Conservation (phyloP, 1,139 yeast genomes). For the Nakaseomyces sp. region DNA sequence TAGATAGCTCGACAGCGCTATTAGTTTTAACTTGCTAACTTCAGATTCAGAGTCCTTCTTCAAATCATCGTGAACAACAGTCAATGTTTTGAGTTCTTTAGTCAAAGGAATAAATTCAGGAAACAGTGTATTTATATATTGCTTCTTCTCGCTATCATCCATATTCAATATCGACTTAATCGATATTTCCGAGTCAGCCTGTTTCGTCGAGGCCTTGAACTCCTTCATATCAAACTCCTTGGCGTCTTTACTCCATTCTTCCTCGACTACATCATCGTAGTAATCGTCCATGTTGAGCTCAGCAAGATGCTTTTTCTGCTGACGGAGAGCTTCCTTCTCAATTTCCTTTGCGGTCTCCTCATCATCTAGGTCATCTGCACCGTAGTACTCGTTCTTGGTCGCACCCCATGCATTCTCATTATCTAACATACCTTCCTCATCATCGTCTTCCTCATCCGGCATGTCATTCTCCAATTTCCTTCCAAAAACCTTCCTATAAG, state of each 20-base stretch:
- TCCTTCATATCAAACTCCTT: slow-evolving; percentile 34
- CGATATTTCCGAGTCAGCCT: slow-evolving; percentile 23
- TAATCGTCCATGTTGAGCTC: slow-evolving; percentile 78
- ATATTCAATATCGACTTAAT: slow-evolving; percentile 30
- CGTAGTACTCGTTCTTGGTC: slow-evolving; percentile 63
- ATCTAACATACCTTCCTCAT: slow-evolving; percentile 43
- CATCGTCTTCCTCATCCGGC: slow-evolving; percentile 35
- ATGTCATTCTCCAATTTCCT: slow-evolving; percentile 33
- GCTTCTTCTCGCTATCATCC: slow-evolving; percentile 38
- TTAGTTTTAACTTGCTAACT: slow-evolving; percentile 42
- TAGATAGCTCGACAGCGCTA: slow-evolving; percentile 68
- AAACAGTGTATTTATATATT: slow-evolving; percentile 47
- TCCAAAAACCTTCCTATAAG: slow-evolving; percentile 34
- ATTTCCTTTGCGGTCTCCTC: slow-evolving; percentile 71
- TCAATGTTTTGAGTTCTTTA: slow-evolving; percentile 48
- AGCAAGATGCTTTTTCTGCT: slow-evolving; percentile 76
- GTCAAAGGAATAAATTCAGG: slow-evolving; percentile 82
- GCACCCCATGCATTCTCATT: slow-evolving; percentile 77
- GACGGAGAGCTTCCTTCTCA: slow-evolving; percentile 80
- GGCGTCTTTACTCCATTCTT: slow-evolving; percentile 53
- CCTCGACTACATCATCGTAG: slow-evolving; percentile 71
- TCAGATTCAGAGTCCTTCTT: slow-evolving; percentile 29
- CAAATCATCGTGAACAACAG: slow-evolving; percentile 38
- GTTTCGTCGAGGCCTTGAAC: slow-evolving; percentile 34
- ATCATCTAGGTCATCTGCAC: slow-evolving; percentile 70